Percentiles rank a stretch among this genome's conserved stretches.
phyloP scores from a whole-genome alignment of 768 basidiomycete species.

The Tulasnella sp. region DNA sequence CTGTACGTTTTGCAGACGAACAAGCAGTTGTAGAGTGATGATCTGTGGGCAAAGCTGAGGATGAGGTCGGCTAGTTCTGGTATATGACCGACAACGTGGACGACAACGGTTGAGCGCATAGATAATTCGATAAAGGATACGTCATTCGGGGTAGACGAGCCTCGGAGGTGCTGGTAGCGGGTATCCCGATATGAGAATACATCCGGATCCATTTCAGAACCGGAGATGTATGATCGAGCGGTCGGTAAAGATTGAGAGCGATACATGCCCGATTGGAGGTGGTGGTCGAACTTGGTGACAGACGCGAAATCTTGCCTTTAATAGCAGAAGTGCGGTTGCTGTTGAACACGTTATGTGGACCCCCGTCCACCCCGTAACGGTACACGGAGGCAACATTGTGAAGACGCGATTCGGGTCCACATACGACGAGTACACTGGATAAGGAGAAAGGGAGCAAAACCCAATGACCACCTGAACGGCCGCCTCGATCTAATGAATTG shows the following conservation, averaged over 20 bases:
- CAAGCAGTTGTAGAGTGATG: not conserved
- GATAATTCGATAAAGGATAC: not conserved
- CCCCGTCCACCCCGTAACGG: too few relatives aligned
- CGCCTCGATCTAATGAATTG: too few relatives aligned
- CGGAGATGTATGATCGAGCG: not conserved
- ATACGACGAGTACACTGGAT: too few relatives aligned
- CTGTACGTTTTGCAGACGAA: not conserved
- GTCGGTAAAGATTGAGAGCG: not conserved
- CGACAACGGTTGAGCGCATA: not conserved
- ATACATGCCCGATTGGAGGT: not conserved
- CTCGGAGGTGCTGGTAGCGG: too few relatives aligned
- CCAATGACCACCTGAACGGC: too few relatives aligned
- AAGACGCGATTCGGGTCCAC: too few relatives aligned
- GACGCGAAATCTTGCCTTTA: too few relatives aligned
- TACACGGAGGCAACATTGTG: too few relatives aligned
- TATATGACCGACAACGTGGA: not conserved
- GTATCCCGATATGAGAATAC: not conserved
- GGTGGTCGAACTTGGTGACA: not conserved
- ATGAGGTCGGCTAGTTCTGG: not conserved
- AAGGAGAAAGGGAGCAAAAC: too few relatives aligned
- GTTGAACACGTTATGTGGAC: too few relatives aligned
- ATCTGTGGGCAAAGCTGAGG: not conserved
- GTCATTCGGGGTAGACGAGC: not conserved
- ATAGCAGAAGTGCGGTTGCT: too few relatives aligned
- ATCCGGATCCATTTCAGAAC: not conserved